Evolutionary conservation across 306 rosid genomes (phyloP), one percentile per base, ranked within the genome.

Genomic region (Cyamopsis tetragonoloba): DNA sequence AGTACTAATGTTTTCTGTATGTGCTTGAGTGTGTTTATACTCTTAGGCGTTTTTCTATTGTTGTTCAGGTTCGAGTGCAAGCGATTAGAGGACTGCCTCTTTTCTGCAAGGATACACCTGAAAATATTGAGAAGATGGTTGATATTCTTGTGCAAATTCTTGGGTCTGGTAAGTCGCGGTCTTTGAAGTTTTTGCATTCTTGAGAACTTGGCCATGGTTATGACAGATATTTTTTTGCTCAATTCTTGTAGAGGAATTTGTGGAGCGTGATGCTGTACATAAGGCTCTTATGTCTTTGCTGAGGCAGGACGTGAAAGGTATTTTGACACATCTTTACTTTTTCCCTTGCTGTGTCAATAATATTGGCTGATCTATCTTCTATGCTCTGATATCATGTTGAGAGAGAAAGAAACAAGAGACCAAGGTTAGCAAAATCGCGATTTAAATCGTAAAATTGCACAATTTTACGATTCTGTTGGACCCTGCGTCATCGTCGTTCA

Each of bases 241-340:
- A 56, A 75, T 82, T 65, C 19, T 51, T n/a, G 55, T 70, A 93
- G 99, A 90, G 79, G 99, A 93, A 76, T 93, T 93, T 63, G 96
- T 93, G 87, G 99, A 88, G 86, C 97, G 99, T 26, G 99, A 93
- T 78, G 97, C 97, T 7, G 99, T 90, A 46, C 95, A 90, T 65
- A 93, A 90, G 81, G 96, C 99, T 76, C 95, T 93, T 10, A 80
- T 93, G 99, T 89, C 99, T 18, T 86, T 93, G 56, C 77, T 93
- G 85, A 86, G 95, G 80, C 97, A 93, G 82, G 96, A 93, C 77
- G 96, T 90, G 62, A 93, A 88, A 88, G 97, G 99, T 93, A 84
- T 63, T 34, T 62, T 48, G 4, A 44, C 51, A 30, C 18, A 17
- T 32, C 17, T 43, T 46, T 64, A 75, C 30, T 50, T 56, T 72